Evolutionary conservation across 2,329 filamentous ascomycete species (phyloP), one percentile per base, ranked within the genome.

Genomic region (Chaetomium olivaceum): DNA sequence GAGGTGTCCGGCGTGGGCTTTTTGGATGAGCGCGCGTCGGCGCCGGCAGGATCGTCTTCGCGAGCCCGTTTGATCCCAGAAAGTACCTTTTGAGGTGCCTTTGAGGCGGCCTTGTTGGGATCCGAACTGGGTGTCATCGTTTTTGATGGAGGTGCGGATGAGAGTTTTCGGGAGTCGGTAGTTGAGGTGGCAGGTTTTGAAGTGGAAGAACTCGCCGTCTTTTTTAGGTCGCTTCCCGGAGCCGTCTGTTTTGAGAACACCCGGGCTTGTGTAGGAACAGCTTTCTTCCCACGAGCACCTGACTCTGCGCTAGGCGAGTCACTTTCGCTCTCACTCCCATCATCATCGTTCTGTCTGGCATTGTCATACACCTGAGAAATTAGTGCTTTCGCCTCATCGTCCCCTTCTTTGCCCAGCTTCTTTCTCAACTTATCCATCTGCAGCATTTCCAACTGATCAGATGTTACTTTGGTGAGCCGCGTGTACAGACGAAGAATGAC

Each of bases 341-440:
- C 68, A 12, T 67, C 75, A 54, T 70, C 72, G 66, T 73, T 75
- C 48, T 60, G 63, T 50, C 68, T 69, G 2, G 72, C 74, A 39
- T 75, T 77, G 5, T 71, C 69, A 31, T 73, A 71, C 33, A 80
- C 80, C 67, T 69, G 82, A 43, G 83, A 81, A 4, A 89, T 85
- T 56, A 89, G 78, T 4, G 82, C 82, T 71, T 89, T 89, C 57
- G 87, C 85, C 61, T 89, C 85, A 0, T 84, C 82, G 71, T 91
- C 88, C 29, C 87, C 89, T 71, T 87, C 87, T 72, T 86, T 88
- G 66, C 82, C 83, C 72, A 90, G 86, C 9, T 85, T 83, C 67
- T 86, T 86, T 50, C 87, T 82, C 19, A 91, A 84, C 62, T 85
- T 87, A 64, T 86, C 83, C 63, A 92, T 85, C 72, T 90, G 90